Evolutionary conservation across 768 basidiomycete genomes (phyloP).

Genomic region (Xanthoconium stramineum): DNA sequence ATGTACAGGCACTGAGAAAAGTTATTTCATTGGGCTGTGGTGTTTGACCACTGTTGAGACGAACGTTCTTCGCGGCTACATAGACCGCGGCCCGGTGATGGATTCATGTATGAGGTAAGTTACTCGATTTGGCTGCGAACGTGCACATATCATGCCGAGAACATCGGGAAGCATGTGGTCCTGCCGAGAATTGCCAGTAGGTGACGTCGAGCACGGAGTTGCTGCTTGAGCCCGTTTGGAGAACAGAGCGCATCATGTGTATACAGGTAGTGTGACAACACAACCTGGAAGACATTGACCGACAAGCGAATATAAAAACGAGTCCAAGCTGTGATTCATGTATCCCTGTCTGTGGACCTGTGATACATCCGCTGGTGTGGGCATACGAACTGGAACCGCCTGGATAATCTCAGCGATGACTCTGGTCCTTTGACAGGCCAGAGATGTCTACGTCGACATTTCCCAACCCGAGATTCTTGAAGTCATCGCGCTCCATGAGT

Average conservation of each 20-base stretch:
- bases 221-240: neutral
- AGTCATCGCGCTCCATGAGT: constrained; percentile 86
- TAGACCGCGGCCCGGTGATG: neutral
- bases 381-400: neutral
- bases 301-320: neutral
- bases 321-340: neutral
- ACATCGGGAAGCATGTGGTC: neutral
- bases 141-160: constrained; percentile 9
- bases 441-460: constrained; percentile 38
- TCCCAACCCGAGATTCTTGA: constrained; percentile 78
- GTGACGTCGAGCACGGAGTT: neutral
- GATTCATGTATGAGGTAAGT: neutral
- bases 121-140: constrained; percentile 26
- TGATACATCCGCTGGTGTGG: neutral
- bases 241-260: no score
- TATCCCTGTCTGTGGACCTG: neutral
- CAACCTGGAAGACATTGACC: constrained; percentile 3
- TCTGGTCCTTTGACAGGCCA: constrained; percentile 1
- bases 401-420: constrained; percentile 1
- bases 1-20: neutral
- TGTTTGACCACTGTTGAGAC: constrained; percentile 20
- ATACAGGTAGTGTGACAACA: neutral
- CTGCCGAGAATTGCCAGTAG: neutral
- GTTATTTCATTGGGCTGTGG: constrained; percentile 13
- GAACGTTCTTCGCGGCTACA: constrained; percentile 29